These are phyloP conservation scores for Cryomyces antarcticus DNA, from an alignment of 495 filamentous ascomycete genomes.

Conservation along the genomic window DNA sequence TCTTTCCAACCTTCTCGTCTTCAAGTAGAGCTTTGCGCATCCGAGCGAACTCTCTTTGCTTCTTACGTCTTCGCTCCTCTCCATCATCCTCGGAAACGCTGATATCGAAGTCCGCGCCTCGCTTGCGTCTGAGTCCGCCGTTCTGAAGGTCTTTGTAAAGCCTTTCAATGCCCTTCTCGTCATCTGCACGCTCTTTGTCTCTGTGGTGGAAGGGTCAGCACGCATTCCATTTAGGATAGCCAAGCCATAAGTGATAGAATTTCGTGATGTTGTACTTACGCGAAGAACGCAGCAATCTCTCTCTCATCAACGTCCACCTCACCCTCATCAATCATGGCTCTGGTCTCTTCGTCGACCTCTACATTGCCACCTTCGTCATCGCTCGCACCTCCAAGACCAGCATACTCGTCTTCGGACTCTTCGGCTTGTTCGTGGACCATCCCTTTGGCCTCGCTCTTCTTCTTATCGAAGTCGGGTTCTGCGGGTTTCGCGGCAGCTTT, in stretches of 20 bases:
- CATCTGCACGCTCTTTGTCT: slow-evolving; percentile 42
- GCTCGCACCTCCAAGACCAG: slow-evolving; percentile 74
- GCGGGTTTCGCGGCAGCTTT: slow-evolving; percentile 38
- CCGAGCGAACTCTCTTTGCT: slow-evolving; percentile 71
- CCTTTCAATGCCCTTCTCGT: slow-evolving; percentile 75
- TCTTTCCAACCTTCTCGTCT: slow-evolving; percentile 78
- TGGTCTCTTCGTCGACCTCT: slow-evolving; percentile 46
- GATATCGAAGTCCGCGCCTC: slow-evolving; percentile 52
- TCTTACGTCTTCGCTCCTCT: slow-evolving; percentile 54
- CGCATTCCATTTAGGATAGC: neutral
- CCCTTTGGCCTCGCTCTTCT: slow-evolving; percentile 67
- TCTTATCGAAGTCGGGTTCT: slow-evolving; percentile 48
- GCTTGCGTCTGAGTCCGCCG: slow-evolving; percentile 61
- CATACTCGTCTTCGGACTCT: slow-evolving; percentile 97
- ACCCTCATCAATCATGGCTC: slow-evolving; percentile 77
- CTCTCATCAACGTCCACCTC: slow-evolving; percentile 54
- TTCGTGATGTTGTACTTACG: slow-evolving; percentile 35
- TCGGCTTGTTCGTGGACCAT: slow-evolving; percentile 87
- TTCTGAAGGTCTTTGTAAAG: slow-evolving; percentile 82
- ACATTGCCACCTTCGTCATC: slow-evolving; percentile 58
- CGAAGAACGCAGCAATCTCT: slow-evolving; percentile 66
- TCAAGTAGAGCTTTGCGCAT: slow-evolving; percentile 77
- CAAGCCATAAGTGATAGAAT: slow-evolving; percentile 2
- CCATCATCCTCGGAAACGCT: slow-evolving; percentile 63
- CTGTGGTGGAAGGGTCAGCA: slow-evolving; percentile 15